Evolutionary conservation across 805 yeast genomes (phyloP).

Genomic region (Ogataea angusta): DNA sequence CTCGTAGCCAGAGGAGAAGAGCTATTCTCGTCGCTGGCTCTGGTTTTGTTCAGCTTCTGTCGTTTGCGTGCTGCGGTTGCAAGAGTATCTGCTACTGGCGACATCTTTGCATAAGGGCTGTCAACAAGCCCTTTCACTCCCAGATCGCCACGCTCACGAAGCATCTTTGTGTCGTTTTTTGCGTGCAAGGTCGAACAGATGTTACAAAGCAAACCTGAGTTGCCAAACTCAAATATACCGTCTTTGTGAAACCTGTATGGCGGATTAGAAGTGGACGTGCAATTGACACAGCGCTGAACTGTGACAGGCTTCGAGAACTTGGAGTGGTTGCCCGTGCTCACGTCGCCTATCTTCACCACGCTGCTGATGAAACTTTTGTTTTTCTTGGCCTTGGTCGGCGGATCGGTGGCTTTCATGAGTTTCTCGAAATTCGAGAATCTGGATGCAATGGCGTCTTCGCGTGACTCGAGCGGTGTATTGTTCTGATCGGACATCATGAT

Average conservation of each 20-base stretch:
- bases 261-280: constrained; percentile 27
- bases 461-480: constrained; percentile 21
- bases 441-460: constrained; percentile 27
- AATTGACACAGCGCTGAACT: constrained; percentile 30
- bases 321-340: constrained; percentile 14
- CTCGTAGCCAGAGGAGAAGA: constrained; percentile 16
- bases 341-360: constrained; percentile 32
- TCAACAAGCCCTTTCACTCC: constrained; percentile 33
- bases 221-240: constrained; percentile 35
- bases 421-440: constrained; percentile 32
- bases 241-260: constrained; percentile 33
- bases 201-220: constrained; percentile 33
- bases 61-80: constrained; percentile 14
- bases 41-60: constrained; percentile 7
- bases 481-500: constrained; percentile 29
- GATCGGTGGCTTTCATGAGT: constrained; percentile 21
- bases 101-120: constrained; percentile 26
- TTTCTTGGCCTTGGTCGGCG: constrained; percentile 31
- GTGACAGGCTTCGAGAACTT: constrained; percentile 10
- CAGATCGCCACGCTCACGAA: constrained; percentile 32
- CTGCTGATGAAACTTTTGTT: constrained; percentile 31
- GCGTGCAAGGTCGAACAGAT: constrained; percentile 27
- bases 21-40: constrained; percentile 9
- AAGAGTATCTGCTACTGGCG: constrained; percentile 4
- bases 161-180: constrained; percentile 21